Evolutionary conservation across 176 grass and related monocot species (phyloP).

Genomic region (maize (Zea mays)): DNA sequence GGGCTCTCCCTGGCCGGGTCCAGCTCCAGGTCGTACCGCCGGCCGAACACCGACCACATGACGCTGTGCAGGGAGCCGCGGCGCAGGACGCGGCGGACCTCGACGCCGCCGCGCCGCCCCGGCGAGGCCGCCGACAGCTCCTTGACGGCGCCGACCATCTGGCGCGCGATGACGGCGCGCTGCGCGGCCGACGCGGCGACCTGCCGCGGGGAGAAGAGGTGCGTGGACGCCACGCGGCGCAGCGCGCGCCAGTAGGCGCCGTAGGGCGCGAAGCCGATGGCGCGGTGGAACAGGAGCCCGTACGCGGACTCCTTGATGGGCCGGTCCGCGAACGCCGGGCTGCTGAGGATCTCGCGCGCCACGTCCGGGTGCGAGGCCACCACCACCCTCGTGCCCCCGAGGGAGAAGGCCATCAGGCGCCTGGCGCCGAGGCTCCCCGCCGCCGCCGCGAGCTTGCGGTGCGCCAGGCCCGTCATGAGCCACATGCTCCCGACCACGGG

Average conservation of each 20-base stretch:
- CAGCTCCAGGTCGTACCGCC: slow-evolving; percentile 53
- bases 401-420: slow-evolving; percentile 79
- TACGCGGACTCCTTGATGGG: slow-evolving; percentile 88
- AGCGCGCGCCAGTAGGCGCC: slow-evolving; percentile 71
- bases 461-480: slow-evolving; percentile 83
- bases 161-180: slow-evolving; percentile 54
- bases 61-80: slow-evolving; percentile 72
- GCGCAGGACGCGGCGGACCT: slow-evolving; percentile 53
- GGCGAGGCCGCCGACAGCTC: neutral
- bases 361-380: slow-evolving; percentile 71
- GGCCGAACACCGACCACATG: slow-evolving; percentile 88
- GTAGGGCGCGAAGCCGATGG: slow-evolving; percentile 93
- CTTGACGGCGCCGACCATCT: slow-evolving; percentile 46
- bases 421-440: slow-evolving; percentile 6
- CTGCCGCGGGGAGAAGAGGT: slow-evolving; percentile 92
- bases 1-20: slow-evolving; percentile 31
- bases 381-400: slow-evolving; percentile 62
- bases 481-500: slow-evolving; percentile 82
- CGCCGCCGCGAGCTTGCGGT: slow-evolving; percentile 63
- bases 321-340: slow-evolving; percentile 69
- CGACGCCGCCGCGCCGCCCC: neutral
- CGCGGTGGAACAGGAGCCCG: slow-evolving; percentile 83
- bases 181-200: slow-evolving; percentile 51
- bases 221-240: slow-evolving; percentile 62
- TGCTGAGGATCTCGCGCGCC: slow-evolving; percentile 65